Percentiles rank a stretch among this genome's conserved stretches.
These are phyloP conservation scores for Vitis hybrid DNA, from an alignment of 177 flowering plant genomes.

Conservation along the genomic window DNA sequence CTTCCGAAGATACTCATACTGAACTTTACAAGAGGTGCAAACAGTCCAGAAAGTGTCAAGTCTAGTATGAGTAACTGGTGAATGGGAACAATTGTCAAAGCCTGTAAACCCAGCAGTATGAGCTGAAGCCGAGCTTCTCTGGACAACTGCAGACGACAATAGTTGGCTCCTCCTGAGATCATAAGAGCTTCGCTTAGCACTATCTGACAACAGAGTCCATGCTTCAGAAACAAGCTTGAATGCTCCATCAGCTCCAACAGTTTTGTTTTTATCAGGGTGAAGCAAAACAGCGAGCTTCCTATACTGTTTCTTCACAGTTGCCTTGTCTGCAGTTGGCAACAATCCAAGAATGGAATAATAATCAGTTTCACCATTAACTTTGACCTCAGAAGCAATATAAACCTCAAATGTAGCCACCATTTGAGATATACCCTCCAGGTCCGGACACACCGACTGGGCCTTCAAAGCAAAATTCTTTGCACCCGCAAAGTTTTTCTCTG, in stretches of 20 bases:
- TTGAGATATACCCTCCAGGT: slow-evolving; percentile 69
- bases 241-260: slow-evolving; percentile 78
- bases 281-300: slow-evolving; percentile 73
- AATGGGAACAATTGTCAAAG: slow-evolving; percentile 26
- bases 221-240: slow-evolving; percentile 81
- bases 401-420: slow-evolving; percentile 74
- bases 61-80: slow-evolving; percentile 37
- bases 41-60: slow-evolving; percentile 77
- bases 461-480: slow-evolving; percentile 62
- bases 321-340: slow-evolving; percentile 51
- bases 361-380: slow-evolving; percentile 54
- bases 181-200: slow-evolving; percentile 41
- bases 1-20: slow-evolving; percentile 79
- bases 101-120: slow-evolving; percentile 31
- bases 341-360: slow-evolving; percentile 67
- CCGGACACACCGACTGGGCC: slow-evolving; percentile 62
- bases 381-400: slow-evolving; percentile 48
- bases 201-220: slow-evolving; percentile 60
- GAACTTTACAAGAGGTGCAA: slow-evolving; percentile 73
- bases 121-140: slow-evolving; percentile 27
- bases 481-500: slow-evolving; percentile 48
- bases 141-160: slow-evolving; percentile 22
- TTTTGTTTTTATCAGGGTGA: slow-evolving; percentile 79
- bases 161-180: slow-evolving; percentile 46
- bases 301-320: slow-evolving; percentile 59